phyloP scores from a whole-genome alignment of 2,329 filamentous ascomycete species.

The Colletotrichum agaves region DNA sequence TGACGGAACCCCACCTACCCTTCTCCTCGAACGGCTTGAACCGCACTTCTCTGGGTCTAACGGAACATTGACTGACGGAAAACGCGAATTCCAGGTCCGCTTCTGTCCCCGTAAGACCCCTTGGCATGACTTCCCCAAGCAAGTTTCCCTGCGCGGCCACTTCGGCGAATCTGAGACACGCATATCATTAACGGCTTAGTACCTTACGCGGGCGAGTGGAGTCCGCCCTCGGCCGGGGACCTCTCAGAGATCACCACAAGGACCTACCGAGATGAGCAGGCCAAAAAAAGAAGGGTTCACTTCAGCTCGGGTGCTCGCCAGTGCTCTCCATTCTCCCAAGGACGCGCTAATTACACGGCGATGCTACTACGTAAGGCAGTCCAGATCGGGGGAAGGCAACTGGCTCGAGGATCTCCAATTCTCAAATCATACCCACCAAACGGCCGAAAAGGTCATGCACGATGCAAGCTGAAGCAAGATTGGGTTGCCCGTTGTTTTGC shows the following conservation, averaged over 20 bases:
- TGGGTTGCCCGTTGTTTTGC: not conserved
- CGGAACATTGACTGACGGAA: not conserved
- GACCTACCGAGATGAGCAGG: not conserved
- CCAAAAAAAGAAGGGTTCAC: not conserved
- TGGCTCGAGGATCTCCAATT: not conserved
- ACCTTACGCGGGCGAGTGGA: conserved; percentile 2
- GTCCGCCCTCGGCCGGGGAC: not conserved
- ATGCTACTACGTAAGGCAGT: not conserved
- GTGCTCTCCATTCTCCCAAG: not conserved
- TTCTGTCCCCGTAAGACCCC: not conserved
- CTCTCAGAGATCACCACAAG: conserved; percentile 6
- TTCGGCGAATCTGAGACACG: conserved; percentile 19
- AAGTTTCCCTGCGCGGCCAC: not conserved
- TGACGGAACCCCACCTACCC: conserved; percentile 8
- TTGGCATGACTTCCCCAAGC: not conserved
- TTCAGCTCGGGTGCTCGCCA: not conserved
- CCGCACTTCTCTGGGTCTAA: not conserved
- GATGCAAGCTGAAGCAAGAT: conserved; percentile 13
- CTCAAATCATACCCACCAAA: conserved; percentile 1
- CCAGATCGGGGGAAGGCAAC: not conserved
- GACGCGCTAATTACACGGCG: conserved; percentile 2
- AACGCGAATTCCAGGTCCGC: not conserved
- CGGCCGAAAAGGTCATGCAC: conserved; percentile 1
- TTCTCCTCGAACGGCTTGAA: not conserved
- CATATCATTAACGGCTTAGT: not conserved